Percentiles rank a stretch among this genome's conserved stretches.
Conservation (phyloP, 2,329 filamentous ascomycete species). For the Endoconidiophora laricicola region DNA sequence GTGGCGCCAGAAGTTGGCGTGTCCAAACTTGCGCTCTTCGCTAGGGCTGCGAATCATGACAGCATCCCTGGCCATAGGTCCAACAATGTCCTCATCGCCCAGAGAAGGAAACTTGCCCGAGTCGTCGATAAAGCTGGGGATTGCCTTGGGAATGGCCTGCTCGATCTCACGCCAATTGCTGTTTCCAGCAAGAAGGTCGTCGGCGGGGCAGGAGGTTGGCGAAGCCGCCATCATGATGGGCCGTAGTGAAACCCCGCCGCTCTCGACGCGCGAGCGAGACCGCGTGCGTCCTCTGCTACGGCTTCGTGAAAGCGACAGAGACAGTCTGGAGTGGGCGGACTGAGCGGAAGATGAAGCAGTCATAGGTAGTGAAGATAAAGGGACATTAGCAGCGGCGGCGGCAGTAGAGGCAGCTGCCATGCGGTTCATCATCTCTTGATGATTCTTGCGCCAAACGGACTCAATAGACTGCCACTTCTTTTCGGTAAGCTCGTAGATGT, state of each 20-base stretch:
- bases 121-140: conserved; percentile 53
- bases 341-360: conserved; percentile 11
- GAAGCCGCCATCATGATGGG: conserved; percentile 13
- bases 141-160: conserved; percentile 42
- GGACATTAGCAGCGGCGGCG: conserved; percentile 14
- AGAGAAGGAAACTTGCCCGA: conserved; percentile 76
- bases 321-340: conserved; percentile 3
- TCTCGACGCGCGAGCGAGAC: conserved; percentile 24
- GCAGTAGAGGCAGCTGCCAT: conserved; percentile 26
- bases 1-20: conserved; percentile 31
- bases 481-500: conserved; percentile 71
- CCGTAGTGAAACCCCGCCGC: conserved; percentile 23
- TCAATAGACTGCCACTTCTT: conserved; percentile 79
- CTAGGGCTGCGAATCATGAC: conserved; percentile 32
- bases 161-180: conserved; percentile 31
- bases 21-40: conserved; percentile 25
- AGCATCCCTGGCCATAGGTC: conserved; percentile 60
- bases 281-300: conserved; percentile 25
- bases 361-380: conserved; percentile 13
- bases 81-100: conserved; percentile 83
- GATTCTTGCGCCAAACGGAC: conserved; percentile 51
- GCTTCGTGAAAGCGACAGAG: conserved; percentile 19
- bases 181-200: conserved; percentile 26
- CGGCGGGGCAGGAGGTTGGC: conserved; percentile 1
- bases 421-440: conserved; percentile 46